phyloP scores from a whole-genome alignment of 352 stramenopile genomes.

The Aphanomyces cochlioides region DNA sequence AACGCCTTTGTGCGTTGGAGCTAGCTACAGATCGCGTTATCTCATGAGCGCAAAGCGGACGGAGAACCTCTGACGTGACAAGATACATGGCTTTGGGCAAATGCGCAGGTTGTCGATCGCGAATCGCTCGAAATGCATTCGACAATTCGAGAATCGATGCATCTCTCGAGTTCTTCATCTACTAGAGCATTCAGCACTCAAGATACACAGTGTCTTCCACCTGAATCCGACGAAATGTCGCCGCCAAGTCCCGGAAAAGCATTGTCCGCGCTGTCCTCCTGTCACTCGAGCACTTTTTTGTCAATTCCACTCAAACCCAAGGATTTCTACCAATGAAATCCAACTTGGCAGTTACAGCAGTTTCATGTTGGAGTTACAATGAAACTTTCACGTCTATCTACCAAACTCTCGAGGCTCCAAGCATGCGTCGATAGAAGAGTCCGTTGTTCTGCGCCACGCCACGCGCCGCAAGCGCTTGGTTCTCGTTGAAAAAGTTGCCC shows the following conservation, averaged over 20 bases:
- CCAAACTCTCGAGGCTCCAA: background rate
- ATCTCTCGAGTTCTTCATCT: conserved; percentile 52
- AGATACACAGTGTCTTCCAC: background rate
- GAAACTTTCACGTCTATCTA: background rate
- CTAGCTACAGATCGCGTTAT: conserved; percentile 43
- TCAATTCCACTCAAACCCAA: background rate
- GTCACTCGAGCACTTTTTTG: background rate
- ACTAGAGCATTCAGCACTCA: conserved; percentile 6
- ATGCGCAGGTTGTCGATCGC: conserved; percentile 34
- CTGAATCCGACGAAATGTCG: conserved; percentile 25
- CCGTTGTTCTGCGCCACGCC: conserved; percentile 2
- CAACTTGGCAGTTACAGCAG: background rate
- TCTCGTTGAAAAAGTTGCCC: conserved; percentile 10
- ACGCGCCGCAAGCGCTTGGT: background rate
- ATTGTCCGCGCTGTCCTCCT: background rate
- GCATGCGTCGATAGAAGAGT: conserved; percentile 11
- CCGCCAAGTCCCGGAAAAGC: conserved; percentile 25
- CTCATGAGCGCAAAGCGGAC: no score
- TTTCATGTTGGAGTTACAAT: background rate
- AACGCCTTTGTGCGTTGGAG: conserved; percentile 60
- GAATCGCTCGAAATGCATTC: conserved; percentile 40
- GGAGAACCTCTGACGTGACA: conserved; percentile 49
- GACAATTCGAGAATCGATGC: conserved; percentile 49
- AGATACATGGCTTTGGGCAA: conserved; percentile 64
- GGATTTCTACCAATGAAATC: background rate